Percentiles rank a stretch among this genome's conserved stretches.
Evolutionary conservation across 495 filamentous ascomycete species (phyloP).

Genomic region (Chaetomium tenue): DNA sequence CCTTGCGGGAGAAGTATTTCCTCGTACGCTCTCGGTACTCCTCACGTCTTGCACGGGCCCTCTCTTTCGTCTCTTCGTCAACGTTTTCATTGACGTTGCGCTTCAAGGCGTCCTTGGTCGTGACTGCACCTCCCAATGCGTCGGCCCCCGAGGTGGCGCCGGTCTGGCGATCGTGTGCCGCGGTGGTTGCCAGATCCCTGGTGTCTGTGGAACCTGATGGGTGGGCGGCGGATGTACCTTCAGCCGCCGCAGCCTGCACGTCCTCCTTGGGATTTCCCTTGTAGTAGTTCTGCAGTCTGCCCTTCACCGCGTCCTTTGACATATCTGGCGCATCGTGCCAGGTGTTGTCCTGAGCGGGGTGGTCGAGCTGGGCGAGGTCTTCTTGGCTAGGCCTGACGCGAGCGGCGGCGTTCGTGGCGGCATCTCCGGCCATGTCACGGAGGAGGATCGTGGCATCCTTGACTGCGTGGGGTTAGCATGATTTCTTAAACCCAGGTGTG

Average conservation of each 20-base stretch:
- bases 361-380: slow-evolving; percentile 71
- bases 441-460: slow-evolving; percentile 80
- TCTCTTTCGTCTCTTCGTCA: slow-evolving; percentile 63
- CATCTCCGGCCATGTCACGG: slow-evolving; percentile 88
- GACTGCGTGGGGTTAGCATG: slow-evolving; percentile 64
- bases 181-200: slow-evolving; percentile 26
- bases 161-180: slow-evolving; percentile 36
- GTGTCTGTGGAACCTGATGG: slow-evolving; percentile 31
- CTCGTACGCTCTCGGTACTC: slow-evolving; percentile 59
- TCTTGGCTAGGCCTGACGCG: slow-evolving; percentile 77
- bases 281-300: slow-evolving; percentile 59
- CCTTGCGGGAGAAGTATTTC: slow-evolving; percentile 75
- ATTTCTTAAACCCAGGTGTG: slow-evolving; percentile 29
- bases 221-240: slow-evolving; percentile 33
- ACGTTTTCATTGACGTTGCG: slow-evolving; percentile 52
- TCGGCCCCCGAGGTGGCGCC: slow-evolving; percentile 50
- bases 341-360: slow-evolving; percentile 79
- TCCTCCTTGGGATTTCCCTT: slow-evolving; percentile 58
- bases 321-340: slow-evolving; percentile 91
- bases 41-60: slow-evolving; percentile 37
- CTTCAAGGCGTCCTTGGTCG: slow-evolving; percentile 52
- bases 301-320: slow-evolving; percentile 66
- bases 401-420: slow-evolving; percentile 76
- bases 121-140: slow-evolving; percentile 48
- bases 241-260: slow-evolving; percentile 35